Conservation (phyloP, 2,329 filamentous ascomycete species). For the Apiospora hydei region DNA sequence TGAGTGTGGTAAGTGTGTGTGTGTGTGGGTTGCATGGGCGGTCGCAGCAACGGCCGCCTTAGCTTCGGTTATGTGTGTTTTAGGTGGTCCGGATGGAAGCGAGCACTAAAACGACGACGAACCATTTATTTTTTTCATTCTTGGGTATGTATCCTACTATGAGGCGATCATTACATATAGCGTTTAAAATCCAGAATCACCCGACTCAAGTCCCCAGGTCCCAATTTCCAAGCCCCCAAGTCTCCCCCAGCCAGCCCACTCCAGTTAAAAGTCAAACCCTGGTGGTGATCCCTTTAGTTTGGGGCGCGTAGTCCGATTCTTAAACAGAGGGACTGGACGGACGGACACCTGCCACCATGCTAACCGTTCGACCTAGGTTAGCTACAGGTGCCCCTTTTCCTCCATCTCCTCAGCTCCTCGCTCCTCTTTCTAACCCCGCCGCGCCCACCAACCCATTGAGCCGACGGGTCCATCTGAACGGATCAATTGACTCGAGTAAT, state of each 20-base stretch:
- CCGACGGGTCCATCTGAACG: background rate
- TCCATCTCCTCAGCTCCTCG: background rate
- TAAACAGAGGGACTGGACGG: background rate
- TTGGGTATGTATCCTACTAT: background rate
- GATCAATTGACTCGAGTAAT: conserved; percentile 10
- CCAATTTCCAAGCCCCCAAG: too few species aligned
- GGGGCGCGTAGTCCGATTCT: background rate
- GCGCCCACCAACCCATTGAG: too few species aligned
- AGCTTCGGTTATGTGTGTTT: conserved; percentile 13
- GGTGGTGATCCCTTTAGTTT: conserved; percentile 4
- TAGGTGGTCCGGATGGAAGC: conserved; percentile 13
- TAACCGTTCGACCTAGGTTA: conserved; percentile 18
- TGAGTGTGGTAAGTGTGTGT: background rate
- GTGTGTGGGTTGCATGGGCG: conserved; percentile 18
- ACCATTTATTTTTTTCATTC: too few species aligned
- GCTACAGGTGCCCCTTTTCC: background rate
- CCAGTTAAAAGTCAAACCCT: background rate
- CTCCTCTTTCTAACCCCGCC: background rate
- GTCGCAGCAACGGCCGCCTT: conserved; percentile 17
- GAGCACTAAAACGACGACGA: conserved; percentile 19
- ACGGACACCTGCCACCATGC: background rate
- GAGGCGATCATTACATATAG: conserved; percentile 10
- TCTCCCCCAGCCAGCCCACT: background rate
- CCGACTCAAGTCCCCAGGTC: background rate
- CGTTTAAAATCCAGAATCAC: background rate